phyloP scores from a whole-genome alignment of 78 protist species.

The Protostelium mycophagum region DNA sequence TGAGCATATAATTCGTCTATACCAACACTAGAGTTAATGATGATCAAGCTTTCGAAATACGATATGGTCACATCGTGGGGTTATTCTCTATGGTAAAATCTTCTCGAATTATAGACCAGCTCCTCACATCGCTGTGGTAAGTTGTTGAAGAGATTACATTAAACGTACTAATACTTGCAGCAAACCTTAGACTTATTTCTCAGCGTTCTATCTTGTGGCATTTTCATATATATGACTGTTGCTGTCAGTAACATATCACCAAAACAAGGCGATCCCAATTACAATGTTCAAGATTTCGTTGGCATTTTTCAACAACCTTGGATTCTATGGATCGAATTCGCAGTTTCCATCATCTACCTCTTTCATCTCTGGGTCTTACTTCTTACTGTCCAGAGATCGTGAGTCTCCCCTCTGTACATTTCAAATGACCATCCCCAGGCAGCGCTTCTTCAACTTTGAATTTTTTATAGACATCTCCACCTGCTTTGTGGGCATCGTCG shows the following conservation, averaged over 20 bases:
- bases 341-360: background rate
- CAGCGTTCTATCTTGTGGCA: background rate
- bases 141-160: background rate
- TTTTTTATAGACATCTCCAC: background rate
- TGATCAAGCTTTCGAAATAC: too few relatives aligned
- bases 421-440: background rate
- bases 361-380: background rate
- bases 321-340: background rate
- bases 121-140: background rate
- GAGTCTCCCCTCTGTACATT: background rate
- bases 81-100: too few relatives aligned
- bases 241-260: background rate
- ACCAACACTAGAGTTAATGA: too few relatives aligned
- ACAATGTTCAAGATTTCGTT: background rate
- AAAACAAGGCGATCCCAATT: background rate
- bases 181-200: background rate
- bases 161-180: background rate
- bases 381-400: background rate
- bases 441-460: background rate
- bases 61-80: too few relatives aligned
- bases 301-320: background rate
- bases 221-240: background rate
- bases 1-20: too few relatives aligned
- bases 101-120: too few relatives aligned
- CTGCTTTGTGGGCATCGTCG: background rate